Evolutionary conservation across 208 protist genomes (phyloP), one percentile per base, ranked within the genome.

Genomic region (Tritrichomonas musculus): DNA sequence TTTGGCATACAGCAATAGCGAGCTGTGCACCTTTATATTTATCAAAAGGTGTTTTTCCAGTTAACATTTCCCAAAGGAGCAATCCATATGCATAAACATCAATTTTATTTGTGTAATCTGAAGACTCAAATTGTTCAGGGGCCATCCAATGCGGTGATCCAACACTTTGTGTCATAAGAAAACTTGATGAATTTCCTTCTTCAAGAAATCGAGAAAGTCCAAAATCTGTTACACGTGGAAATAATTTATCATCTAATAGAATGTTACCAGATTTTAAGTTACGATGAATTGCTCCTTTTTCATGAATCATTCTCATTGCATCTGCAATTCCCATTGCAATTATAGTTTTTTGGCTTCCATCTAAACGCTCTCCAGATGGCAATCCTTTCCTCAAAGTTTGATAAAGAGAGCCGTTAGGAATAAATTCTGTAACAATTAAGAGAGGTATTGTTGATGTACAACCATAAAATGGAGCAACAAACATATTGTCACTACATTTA

Each of bases 61-160:
- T n/a, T 69, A 69, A 69, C 64, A 69, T 69, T 69, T 69, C 64
- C 64, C 64, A 69, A 17, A 69, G 11, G 17, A 69, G 11, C 5
- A 69, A n/a, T 69, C 64, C 64, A 69, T 33, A 69, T 69, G 64
- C 64, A 69, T 69, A 69, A n/a, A 69, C 64, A 69, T 69, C 64
- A n/a, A 69, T 25, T 69, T 69, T 69, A n/a, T 69, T 69, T n/a
- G 64, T 69, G 25, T 69, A 69, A n/a, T 69, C 25, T 13, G 8
- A n/a, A 8, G 64, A 69, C 30, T n/a, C 20, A n/a, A 69, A 69
- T 8, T 8, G 27, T 25, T 69, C 64, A n/a, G 64, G 64, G 30
- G 64, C 64, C 64, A 69, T 69, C 64, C 64, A 69, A 25, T 69
- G 64, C 11, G 64, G 64, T 33, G 64, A n/a, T 69, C 64, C 64